A percentile compares a stretch with the other conserved stretches of the same genome.
Evolutionary conservation across 2,329 filamentous ascomycete species (phyloP).

Genomic region (Arthrobotrys sphaeroides): DNA sequence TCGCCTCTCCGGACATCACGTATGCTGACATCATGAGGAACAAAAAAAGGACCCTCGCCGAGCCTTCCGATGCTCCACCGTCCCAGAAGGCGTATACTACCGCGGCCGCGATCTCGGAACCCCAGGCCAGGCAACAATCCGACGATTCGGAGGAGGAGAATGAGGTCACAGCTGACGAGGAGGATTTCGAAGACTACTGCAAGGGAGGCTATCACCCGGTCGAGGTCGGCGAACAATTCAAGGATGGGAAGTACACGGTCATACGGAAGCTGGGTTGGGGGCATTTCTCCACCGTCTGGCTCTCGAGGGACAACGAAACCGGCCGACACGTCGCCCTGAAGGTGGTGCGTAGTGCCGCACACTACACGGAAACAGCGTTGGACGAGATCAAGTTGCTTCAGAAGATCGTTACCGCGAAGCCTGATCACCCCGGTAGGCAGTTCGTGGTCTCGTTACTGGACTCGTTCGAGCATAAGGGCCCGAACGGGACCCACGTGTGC

Average conservation of each 20-base stretch:
- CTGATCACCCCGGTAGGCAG: conserved; percentile 88
- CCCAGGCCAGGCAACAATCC: conserved; percentile 72
- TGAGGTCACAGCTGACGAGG: conserved; percentile 95
- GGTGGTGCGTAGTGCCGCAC: conserved; percentile 94
- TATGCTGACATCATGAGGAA: conserved; percentile 38
- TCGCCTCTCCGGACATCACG: conserved; percentile 2
- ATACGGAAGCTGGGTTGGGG: conserved; percentile 90
- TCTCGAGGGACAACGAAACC: conserved; percentile 83
- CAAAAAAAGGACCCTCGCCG: conserved; percentile 49
- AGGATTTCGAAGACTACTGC: conserved; percentile 99
- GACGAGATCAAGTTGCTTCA: conserved; percentile 99
- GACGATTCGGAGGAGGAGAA: conserved; percentile 82
- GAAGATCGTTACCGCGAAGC: conserved; percentile 94
- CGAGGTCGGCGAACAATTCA: conserved; percentile 92
- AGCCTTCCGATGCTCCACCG: conserved; percentile 65
- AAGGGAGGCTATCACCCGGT: conserved; percentile 99
- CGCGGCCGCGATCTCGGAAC: conserved; percentile 61
- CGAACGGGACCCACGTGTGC: conserved; percentile 94
- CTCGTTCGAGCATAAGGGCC: conserved; percentile 96
- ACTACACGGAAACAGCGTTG: conserved; percentile 98
- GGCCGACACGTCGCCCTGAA: conserved; percentile 95
- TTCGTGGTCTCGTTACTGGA: conserved; percentile 93
- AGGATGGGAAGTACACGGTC: conserved; percentile 94
- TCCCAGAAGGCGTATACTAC: conserved; percentile 63
- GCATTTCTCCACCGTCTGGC: conserved; percentile 61